Evolutionary conservation across 2,329 filamentous ascomycete genomes (phyloP), one percentile per base, ranked within the genome.

Genomic region (Epichloe glyceriae): DNA sequence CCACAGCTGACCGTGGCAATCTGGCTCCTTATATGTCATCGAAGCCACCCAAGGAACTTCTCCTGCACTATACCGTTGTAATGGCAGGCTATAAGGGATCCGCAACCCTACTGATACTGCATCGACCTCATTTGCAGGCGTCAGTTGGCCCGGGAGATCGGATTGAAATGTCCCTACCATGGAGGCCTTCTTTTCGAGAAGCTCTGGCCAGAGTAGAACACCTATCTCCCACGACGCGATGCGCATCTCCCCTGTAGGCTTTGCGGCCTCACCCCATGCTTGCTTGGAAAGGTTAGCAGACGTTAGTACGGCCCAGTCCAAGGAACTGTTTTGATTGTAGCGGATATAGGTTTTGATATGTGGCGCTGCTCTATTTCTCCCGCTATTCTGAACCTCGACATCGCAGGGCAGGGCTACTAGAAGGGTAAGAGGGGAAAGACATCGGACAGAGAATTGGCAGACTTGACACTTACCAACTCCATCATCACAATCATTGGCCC

Each of bases 221-320:
- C 89, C 89, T 34, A 88, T 77, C 64, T 95, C 89, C 71, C 84
- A 95, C 33, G 86, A 93, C 52, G 84, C 82, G 30, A 95, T 79
- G 37, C 83, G 76, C 33, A 88, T 70, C 58, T 86, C 77, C 1
- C 78, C 79, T 0, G 73, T 70, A 3, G 70, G 64, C 54, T 76
- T 79, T 1, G 63, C 64, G 3, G 76, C 72, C 38, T 85, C 81
- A 1, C 89, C 89, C 90, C 89, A 95, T 0, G 89, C 89, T 66
- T 95, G 88, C 54, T 83, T 91, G 2, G 86, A 93, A 2, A 95
- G 65, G 58, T 95, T 95, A n/a, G 89, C 88, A n/a, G 86, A 93
- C 0, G 88, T 94, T 2, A 94, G 64, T 55, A 95, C 73, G 2
- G 86, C 88, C 90, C 89, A 95, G 61, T 93, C 86, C 39, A 94